Evolutionary conservation across 2,329 filamentous ascomycete genomes (phyloP).

Genomic region (Aureobasidium sp.): DNA sequence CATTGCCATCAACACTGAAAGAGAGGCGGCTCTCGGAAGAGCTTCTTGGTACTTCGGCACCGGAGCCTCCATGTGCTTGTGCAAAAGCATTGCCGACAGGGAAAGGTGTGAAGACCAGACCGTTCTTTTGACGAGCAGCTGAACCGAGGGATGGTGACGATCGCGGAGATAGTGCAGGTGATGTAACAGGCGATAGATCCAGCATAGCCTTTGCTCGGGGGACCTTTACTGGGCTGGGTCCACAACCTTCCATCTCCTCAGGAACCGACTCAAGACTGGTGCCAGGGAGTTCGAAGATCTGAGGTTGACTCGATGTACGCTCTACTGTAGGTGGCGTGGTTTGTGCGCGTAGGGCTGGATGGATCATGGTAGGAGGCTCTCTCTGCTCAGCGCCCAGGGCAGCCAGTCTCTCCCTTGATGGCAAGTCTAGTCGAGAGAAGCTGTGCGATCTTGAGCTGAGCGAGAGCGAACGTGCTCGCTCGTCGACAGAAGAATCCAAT

Average conservation of each 20-base stretch:
- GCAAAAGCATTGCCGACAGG: conserved; percentile 7
- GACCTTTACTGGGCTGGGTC: neutral
- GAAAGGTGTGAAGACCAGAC: neutral
- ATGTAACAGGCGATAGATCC: neutral
- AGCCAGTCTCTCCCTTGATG: conserved; percentile 1
- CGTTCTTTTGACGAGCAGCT: neutral
- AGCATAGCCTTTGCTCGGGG: neutral
- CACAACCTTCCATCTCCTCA: conserved; percentile 34
- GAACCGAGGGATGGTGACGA: neutral
- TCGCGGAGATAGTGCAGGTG: neutral
- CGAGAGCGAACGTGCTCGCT: neutral
- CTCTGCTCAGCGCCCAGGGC: conserved; percentile 12
- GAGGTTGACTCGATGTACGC: conserved; percentile 21
- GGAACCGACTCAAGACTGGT: conserved; percentile 37
- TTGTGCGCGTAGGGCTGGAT: conserved; percentile 11
- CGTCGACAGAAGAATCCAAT: neutral
- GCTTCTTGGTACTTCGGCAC: neutral
- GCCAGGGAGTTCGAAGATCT: conserved; percentile 20
- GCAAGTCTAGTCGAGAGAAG: conserved; percentile 18
- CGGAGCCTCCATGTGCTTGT: neutral
- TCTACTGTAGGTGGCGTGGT: neutral
- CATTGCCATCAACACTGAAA: conserved; percentile 11
- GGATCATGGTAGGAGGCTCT: conserved; percentile 14
- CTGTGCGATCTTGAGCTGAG: neutral
- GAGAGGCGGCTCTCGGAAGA: conserved; percentile 4